phyloP scores from a whole-genome alignment of 2,329 filamentous ascomycete species.

The Sporothrix mexicana region DNA sequence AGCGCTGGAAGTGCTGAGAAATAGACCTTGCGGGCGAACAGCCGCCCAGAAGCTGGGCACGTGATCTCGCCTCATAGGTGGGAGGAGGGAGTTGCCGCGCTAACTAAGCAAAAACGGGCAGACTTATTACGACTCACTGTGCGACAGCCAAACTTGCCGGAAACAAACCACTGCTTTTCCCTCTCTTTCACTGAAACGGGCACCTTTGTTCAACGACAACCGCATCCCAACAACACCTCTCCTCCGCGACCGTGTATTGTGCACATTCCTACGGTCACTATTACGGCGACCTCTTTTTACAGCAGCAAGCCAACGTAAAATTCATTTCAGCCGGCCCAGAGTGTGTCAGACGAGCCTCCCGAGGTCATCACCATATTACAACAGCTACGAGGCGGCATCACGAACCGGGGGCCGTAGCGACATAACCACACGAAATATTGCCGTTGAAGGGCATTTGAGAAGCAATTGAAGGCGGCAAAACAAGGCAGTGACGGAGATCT shows the following conservation, averaged over 20 bases:
- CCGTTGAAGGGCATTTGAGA: neutral
- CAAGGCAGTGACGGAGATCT: neutral
- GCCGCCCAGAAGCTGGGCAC: neutral
- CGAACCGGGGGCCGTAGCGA: neutral
- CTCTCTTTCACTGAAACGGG: neutral
- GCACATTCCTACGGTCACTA: neutral
- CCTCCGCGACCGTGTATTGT: neutral
- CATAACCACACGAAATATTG: neutral
- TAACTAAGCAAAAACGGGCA: conserved; percentile 29
- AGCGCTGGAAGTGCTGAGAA: neutral
- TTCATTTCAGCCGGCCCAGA: neutral
- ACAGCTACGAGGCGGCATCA: neutral
- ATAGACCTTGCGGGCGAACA: too few relatives aligned
- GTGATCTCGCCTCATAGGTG: neutral
- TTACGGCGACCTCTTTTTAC: neutral
- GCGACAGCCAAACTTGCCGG: conserved; percentile 33
- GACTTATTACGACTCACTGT: conserved; percentile 34
- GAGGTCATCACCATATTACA: neutral
- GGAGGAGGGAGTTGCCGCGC: neutral
- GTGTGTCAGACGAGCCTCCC: neutral
- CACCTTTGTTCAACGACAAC: conserved; percentile 18
- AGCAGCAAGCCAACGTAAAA: neutral
- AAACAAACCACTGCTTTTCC: conserved; percentile 35
- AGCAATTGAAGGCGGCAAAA: neutral
- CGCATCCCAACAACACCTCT: neutral